Conservation (phyloP, 1,139 yeast species). For the Yamadazyma sp. region DNA sequence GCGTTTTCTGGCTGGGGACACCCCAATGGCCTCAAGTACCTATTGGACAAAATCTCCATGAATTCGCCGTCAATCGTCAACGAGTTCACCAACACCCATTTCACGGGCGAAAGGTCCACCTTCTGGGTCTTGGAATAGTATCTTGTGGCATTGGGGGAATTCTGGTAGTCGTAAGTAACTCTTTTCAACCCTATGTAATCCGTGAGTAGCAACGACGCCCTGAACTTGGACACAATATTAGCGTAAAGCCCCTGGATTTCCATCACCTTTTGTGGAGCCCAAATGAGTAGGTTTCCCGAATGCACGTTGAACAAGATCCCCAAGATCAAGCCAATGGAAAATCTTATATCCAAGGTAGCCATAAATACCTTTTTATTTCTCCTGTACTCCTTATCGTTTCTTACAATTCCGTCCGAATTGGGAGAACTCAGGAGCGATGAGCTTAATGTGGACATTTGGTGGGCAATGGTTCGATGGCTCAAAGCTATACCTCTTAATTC, state of each 20-base stretch:
- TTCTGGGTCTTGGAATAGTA: constrained; percentile 73
- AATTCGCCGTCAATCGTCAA: constrained; percentile 94
- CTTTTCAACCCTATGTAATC: constrained; percentile 91
- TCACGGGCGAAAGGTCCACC: constrained; percentile 77
- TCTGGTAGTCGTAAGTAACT: constrained; percentile 90
- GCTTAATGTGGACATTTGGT: constrained; percentile 80
- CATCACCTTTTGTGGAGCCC: constrained; percentile 77
- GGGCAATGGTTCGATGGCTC: constrained; percentile 82
- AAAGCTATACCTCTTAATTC: constrained; percentile 91
- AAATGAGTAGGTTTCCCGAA: constrained; percentile 77
- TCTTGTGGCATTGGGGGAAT: constrained; percentile 82
- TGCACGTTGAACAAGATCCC: constrained; percentile 81
- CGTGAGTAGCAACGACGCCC: constrained; percentile 73
- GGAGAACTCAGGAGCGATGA: constrained; percentile 69
- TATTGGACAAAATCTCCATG: constrained; percentile 82
- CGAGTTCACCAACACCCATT: constrained; percentile 90
- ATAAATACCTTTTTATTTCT: constrained; percentile 43
- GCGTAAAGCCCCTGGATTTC: constrained; percentile 89
- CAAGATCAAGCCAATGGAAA: constrained; percentile 82
- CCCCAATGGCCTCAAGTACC: constrained; percentile 91
- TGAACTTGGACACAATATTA: constrained; percentile 65
- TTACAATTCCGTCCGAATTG: constrained; percentile 40
- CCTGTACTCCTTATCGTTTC: constrained; percentile 27
- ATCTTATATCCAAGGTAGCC: constrained; percentile 81
- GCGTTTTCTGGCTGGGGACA: constrained; percentile 75